These are phyloP conservation scores for Mycena latifolia DNA, from an alignment of 768 basidiomycete species.

Conservation along the genomic window DNA sequence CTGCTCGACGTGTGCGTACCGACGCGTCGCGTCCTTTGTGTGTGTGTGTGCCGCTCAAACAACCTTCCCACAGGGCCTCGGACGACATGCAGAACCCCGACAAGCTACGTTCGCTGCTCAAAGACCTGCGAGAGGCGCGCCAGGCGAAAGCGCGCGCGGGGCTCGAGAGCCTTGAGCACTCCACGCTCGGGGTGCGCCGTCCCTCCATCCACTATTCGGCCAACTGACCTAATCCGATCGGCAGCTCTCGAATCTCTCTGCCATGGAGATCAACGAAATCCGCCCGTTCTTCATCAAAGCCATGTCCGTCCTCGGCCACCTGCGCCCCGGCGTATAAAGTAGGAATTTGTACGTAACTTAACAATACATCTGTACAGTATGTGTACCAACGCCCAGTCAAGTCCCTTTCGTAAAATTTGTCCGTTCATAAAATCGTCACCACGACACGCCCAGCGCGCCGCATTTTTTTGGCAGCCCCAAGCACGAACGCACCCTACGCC, in stretches of 20 bases:
- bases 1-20: slow-evolving; percentile 88
- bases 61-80: slow-evolving; percentile 72
- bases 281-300: slow-evolving; percentile 89
- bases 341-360: background rate
- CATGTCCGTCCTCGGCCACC: slow-evolving; percentile 79
- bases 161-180: slow-evolving; percentile 83
- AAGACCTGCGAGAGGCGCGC: slow-evolving; percentile 95
- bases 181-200: slow-evolving; percentile 80
- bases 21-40: background rate
- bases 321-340: slow-evolving; percentile 41
- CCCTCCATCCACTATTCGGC: background rate
- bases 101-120: slow-evolving; percentile 85
- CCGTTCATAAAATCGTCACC: background rate
- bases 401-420: too few species aligned
- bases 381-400: background rate
- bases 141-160: slow-evolving; percentile 95
- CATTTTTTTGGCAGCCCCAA: too few species aligned
- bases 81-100: slow-evolving; percentile 92
- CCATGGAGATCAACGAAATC: slow-evolving; percentile 96
- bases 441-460: background rate
- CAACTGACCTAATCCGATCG: background rate
- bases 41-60: background rate
- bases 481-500: background rate
- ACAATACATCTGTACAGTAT: slow-evolving; percentile 15
- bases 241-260: slow-evolving; percentile 86